A percentile compares a stretch with the other conserved stretches of the same genome.
Conservation (phyloP, 139 green algal genomes). For the Chlorella ohadii region DNA sequence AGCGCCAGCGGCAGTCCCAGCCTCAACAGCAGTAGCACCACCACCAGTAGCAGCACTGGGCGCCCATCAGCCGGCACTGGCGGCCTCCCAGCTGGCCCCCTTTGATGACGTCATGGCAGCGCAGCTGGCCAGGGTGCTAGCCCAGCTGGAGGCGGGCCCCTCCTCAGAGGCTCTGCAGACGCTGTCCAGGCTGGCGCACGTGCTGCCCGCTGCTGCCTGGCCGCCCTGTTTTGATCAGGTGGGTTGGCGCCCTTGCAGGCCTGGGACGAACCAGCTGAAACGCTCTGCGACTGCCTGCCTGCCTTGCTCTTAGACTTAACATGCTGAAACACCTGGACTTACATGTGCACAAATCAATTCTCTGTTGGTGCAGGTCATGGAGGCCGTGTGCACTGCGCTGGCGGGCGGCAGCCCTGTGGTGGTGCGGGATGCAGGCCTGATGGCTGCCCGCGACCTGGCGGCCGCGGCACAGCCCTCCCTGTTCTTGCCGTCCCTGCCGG, state of each 20-base stretch:
- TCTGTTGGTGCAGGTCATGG: constrained; percentile 10
- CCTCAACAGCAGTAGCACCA: neutral
- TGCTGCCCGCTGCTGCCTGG: constrained; percentile 41
- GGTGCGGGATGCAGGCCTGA: constrained; percentile 43
- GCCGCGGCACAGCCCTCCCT: constrained; percentile 34
- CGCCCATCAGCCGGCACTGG: neutral
- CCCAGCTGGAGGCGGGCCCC: constrained; percentile 31
- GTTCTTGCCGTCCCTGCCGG: constrained; percentile 46
- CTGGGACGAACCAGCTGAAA: no score
- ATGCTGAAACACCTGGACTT: no score
- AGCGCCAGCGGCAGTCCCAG: neutral
- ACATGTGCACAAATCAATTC: no score
- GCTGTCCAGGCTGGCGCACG: constrained; percentile 41
- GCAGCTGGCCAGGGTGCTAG: constrained; percentile 46
- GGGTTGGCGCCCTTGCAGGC: no score
- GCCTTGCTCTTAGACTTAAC: no score
- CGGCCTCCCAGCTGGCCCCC: neutral
- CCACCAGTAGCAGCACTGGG: neutral
- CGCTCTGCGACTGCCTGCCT: no score
- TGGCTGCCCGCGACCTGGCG: constrained; percentile 40
- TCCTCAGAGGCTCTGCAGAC: constrained; percentile 42
- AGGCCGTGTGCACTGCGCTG: constrained; percentile 39
- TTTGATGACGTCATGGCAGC: constrained; percentile 28
- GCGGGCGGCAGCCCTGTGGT: constrained; percentile 17
- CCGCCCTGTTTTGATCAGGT: constrained; percentile 47